Evolutionary conservation across 805 yeast species (phyloP), one percentile per base, ranked within the genome.

Genomic region (Blastobotrys chiropterorum): DNA sequence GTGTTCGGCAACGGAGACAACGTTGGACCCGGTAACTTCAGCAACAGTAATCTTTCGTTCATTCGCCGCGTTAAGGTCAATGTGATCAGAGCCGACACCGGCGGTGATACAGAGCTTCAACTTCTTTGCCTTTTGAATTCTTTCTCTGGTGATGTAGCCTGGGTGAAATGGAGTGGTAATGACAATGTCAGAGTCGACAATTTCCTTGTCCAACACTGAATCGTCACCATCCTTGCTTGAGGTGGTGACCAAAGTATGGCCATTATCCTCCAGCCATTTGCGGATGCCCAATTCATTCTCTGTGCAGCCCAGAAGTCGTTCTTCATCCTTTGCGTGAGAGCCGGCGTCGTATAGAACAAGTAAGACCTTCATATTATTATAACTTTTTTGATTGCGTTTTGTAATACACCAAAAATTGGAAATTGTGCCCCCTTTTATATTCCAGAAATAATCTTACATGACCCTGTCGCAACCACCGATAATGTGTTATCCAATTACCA

Each of bases 101-200:
- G 92, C 92, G 46, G 89, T 85, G 59, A 84, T 74, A 53, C 81
- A 72, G 47, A 83, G 63, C 72, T 83, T 84, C 68, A 85, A 74
- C 30, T 51, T 83, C 64, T 81, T 80, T 20, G 90, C 90, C 62
- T 77, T 76, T 47, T 71, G 79, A 56, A 41, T 48, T 60, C 90
- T 75, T 59, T 80, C 82, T 55, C 73, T 73, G 47, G 83, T 78
- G 64, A 85, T 73, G 67, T 85, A 85, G 40, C 81, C 90, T 2
- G 92, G 90, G 68, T 77, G 86, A 75, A 85, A 85, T 2, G 92
- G 90, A 13, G 90, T 38, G 15, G 90, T 81, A 68, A 86, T 85
- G 62, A 86, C 78, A 49, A 86, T 75, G 60, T 86, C 94, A 3
- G 90, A 86, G 55, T 82, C 89, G 46, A 74, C 78, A 64, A 86